Evolutionary conservation across 306 rosid genomes (phyloP), one percentile per base, ranked within the genome.

Genomic region (Styphnolobium japonicum): DNA sequence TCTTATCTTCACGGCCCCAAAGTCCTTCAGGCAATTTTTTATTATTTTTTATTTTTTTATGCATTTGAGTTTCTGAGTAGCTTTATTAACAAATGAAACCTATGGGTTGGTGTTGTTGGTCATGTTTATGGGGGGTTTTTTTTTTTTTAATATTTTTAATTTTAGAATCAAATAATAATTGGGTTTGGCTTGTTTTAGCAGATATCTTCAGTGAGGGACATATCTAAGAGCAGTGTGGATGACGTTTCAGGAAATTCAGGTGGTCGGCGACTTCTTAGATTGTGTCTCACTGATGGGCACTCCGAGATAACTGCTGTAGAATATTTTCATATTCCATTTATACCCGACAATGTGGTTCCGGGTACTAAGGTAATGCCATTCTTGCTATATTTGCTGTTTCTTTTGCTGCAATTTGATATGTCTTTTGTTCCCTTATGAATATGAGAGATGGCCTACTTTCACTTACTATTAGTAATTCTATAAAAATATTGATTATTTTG

Each of bases 261-360:
- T 7, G 83, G 60, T 52, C 82, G 80, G 65, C 87, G 98, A 34
- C 92, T 95, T 77, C 84, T 93, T 56, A 86, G 88, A 69, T 76
- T 93, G 74, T 68, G 80, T 57, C 92, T 95, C 45, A 93, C 96
- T 0, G 94, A 95, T 89, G 97, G 99, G 45, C 82, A 90, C 67
- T 39, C 84, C n/a, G 97, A 91, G 81, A 87, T 93, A 49, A 87
- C 93, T 69, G 96, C 93, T 48, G 61, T 93, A 57, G 96, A 95
- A 87, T 93, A 82, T 66, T 72, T 88, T 40, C 88, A 89, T 74
- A 70, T 93, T 27, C 89, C 98, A 3, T 76, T 84, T 29, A 69
- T 91, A 16, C 89, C 88, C 0, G 94, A 89, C 25, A 82, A 80
- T 72, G 81, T 93, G 37, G 85, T 90, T 83, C 98, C 98, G 6